phyloP scores from a whole-genome alignment of 768 basidiomycete genomes.

The Mycena haematopus region DNA sequence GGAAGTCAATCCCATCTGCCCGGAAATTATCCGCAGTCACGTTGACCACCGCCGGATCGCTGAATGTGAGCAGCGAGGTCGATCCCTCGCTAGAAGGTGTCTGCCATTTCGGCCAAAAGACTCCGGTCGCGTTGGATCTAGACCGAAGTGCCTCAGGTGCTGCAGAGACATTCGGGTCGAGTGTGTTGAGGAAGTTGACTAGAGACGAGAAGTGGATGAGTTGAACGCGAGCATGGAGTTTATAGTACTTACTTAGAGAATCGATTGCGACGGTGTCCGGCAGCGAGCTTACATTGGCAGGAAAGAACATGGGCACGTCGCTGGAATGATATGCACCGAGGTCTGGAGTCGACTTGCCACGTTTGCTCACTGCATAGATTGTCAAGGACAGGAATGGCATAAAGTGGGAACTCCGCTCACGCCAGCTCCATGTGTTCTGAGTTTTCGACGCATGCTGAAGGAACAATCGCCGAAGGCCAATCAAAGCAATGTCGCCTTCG shows the following conservation, averaged over 20 bases:
- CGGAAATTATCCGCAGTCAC: conserved; percentile 14
- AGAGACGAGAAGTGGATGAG: neutral
- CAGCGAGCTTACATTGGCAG: neutral
- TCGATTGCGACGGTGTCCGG: neutral
- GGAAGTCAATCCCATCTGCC: neutral
- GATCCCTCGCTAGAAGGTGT: neutral
- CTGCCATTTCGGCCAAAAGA: conserved; percentile 22
- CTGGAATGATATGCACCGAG: conserved; percentile 31
- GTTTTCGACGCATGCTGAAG: conserved; percentile 37
- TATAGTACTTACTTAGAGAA: neutral
- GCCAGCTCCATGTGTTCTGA: conserved; percentile 41
- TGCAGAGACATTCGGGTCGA: conserved; percentile 14
- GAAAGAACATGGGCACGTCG: conserved; percentile 20
- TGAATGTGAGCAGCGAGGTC: conserved; percentile 6
- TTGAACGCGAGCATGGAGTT: neutral
- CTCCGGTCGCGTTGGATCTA: neutral
- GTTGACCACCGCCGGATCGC: conserved; percentile 3
- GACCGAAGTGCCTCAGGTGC: too few species aligned
- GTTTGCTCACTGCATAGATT: conserved; percentile 19
- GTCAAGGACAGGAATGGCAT: neutral
- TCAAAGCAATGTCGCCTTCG: conserved; percentile 43
- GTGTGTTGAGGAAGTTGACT: conserved; percentile 23
- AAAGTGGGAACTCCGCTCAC: neutral
- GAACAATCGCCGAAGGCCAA: conserved; percentile 43
- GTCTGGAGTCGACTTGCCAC: conserved; percentile 5